These are phyloP conservation scores for Lachnellula suecica DNA, from an alignment of 2,329 filamentous ascomycete genomes.

Conservation along the genomic window DNA sequence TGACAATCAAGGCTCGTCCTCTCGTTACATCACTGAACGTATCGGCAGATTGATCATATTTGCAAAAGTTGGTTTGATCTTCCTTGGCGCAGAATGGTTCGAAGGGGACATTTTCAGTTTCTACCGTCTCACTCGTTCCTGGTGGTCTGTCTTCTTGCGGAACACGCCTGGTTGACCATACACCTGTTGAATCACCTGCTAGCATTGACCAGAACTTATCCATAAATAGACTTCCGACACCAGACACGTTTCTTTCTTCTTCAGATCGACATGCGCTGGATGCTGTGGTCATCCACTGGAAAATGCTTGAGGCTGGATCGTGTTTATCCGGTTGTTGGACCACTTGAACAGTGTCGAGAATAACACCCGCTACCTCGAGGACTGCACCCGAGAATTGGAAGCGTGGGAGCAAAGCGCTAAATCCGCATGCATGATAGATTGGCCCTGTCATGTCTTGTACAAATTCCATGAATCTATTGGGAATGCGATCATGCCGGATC, in stretches of 20 bases:
- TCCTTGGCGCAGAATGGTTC: neutral
- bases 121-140: neutral
- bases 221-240: neutral
- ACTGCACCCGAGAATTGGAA: neutral
- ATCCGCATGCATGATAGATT: conserved; percentile 1
- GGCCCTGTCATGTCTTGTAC: conserved; percentile 4
- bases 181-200: conserved; percentile 3
- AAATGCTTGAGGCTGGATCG: neutral
- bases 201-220: conserved; percentile 5
- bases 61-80: neutral
- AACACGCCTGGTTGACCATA: neutral
- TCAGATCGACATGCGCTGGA: neutral
- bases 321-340: too few relatives aligned
- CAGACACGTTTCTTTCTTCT: neutral
- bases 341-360: conserved; percentile 4
- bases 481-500: conserved; percentile 5
- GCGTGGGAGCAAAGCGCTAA: neutral
- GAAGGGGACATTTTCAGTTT: neutral
- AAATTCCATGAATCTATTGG: conserved; percentile 5
- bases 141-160: neutral
- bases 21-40: conserved; percentile 1
- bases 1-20: conserved; percentile 10
- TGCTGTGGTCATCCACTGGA: conserved; percentile 4
- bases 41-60: neutral
- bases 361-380: conserved; percentile 5